Evolutionary conservation across 2,329 filamentous ascomycete genomes (phyloP).

Genomic region (Helotiales sp.): DNA sequence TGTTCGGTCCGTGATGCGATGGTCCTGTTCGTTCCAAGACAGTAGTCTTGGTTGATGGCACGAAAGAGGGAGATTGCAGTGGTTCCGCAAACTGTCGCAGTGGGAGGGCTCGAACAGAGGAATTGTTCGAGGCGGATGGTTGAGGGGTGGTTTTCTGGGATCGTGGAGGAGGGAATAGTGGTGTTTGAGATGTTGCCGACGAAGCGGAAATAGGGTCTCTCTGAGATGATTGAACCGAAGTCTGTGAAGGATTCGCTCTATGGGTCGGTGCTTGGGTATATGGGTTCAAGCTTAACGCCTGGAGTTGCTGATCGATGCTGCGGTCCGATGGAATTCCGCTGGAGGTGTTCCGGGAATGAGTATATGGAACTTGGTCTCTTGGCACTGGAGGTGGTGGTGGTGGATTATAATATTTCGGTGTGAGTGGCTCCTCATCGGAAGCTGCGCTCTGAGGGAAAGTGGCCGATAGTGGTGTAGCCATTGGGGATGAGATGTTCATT

Average conservation of each 20-base stretch:
- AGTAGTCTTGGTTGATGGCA: constrained; percentile 58
- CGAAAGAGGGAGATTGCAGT: constrained; percentile 49
- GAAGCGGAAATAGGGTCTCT: constrained; percentile 23
- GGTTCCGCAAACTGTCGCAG: constrained; percentile 63
- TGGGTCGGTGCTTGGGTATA: constrained; percentile 14
- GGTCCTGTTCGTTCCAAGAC: constrained; percentile 58
- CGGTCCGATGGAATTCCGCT: constrained; percentile 24
- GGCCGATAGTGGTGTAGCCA: constrained; percentile 62
- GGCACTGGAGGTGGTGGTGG: constrained; percentile 58
- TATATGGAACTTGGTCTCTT: constrained; percentile 43
- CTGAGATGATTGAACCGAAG: constrained; percentile 11
- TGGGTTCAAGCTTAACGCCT: constrained; percentile 3
- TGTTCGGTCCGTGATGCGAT: constrained; percentile 49
- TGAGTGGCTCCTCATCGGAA: constrained; percentile 57
- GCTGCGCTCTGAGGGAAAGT: constrained; percentile 56
- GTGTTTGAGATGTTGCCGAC: constrained; percentile 25
- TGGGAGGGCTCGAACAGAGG: constrained; percentile 48
- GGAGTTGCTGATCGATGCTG: constrained; percentile 30
- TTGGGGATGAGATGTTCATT: constrained; percentile 63
- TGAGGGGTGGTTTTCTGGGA: constrained; percentile 11
- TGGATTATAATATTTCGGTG: constrained; percentile 58
- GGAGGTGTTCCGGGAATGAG: constrained; percentile 22
- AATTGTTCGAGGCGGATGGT: constrained; percentile 19
- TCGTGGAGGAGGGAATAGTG: constrained; percentile 16
- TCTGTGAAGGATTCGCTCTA: constrained; percentile 23